phyloP scores from a whole-genome alignment of 352 stramenopile species.

The Thalassiosira hispida region DNA sequence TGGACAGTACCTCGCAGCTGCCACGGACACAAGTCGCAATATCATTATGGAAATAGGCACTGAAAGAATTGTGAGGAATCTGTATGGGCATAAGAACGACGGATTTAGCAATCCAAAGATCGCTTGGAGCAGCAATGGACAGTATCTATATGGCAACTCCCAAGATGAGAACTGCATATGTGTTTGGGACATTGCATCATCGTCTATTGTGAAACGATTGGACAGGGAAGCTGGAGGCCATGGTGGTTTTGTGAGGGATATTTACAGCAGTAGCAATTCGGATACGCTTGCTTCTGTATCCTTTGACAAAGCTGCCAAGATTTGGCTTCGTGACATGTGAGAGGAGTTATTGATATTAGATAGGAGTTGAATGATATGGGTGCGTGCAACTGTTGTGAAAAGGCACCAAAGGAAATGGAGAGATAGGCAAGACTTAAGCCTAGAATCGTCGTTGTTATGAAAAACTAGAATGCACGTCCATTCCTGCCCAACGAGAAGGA shows the following conservation, averaged over 20 bases:
- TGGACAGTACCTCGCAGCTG: slow-evolving; percentile 71
- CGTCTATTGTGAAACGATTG: slow-evolving; percentile 69
- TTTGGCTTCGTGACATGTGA: slow-evolving; percentile 70
- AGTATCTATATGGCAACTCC: slow-evolving; percentile 81
- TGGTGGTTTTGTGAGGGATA: slow-evolving; percentile 63
- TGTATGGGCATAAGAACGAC: slow-evolving; percentile 83
- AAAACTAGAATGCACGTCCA: too few relatives aligned
- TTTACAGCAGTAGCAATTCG: slow-evolving; percentile 63
- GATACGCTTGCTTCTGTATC: slow-evolving; percentile 77
- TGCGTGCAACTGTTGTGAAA: too few relatives aligned
- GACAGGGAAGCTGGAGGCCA: slow-evolving; percentile 54
- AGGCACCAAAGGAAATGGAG: too few relatives aligned
- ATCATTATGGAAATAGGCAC: slow-evolving; percentile 78
- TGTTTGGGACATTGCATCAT: slow-evolving; percentile 80
- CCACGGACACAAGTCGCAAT: slow-evolving; percentile 79
- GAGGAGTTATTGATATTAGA: background rate
- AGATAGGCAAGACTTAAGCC: too few relatives aligned
- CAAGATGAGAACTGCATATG: slow-evolving; percentile 72
- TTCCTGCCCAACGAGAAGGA: too few relatives aligned
- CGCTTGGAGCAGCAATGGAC: slow-evolving; percentile 71
- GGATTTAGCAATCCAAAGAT: slow-evolving; percentile 79
- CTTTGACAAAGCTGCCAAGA: slow-evolving; percentile 75
- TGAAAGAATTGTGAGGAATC: slow-evolving; percentile 66
- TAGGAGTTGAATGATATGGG: background rate
- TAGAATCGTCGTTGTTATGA: too few relatives aligned